A percentile compares a stretch with the other conserved stretches of the same genome.
phyloP scores from a whole-genome alignment of 805 yeast genomes.

The Metschnikowia lochheadii region DNA sequence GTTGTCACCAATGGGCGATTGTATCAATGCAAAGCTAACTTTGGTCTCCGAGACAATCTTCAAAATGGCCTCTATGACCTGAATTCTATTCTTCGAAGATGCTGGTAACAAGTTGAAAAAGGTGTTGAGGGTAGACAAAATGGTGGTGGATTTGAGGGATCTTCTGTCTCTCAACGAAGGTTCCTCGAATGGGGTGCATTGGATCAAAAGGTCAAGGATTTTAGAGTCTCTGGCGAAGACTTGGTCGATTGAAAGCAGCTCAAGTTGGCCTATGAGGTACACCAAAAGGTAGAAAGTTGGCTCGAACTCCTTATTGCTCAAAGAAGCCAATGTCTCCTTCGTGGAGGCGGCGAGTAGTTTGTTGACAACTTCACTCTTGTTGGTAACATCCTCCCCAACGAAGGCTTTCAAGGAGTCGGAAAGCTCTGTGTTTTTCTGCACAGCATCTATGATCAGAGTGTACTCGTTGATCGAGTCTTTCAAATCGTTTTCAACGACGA shows the following conservation, averaged over 20 bases:
- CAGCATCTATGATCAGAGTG: slow-evolving; percentile 34
- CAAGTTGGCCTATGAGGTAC: slow-evolving; percentile 31
- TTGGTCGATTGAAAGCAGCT: slow-evolving; percentile 20
- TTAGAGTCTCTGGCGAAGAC: slow-evolving; percentile 24
- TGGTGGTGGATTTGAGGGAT: slow-evolving; percentile 38
- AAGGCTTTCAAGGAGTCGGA: slow-evolving; percentile 24
- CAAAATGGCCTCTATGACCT: slow-evolving; percentile 31
- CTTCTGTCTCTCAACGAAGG: slow-evolving; percentile 43
- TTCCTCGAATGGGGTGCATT: slow-evolving; percentile 32
- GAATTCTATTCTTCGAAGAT: slow-evolving; percentile 28
- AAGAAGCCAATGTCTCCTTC: slow-evolving; percentile 27
- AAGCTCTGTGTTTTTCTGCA: slow-evolving; percentile 25
- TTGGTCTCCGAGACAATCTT: slow-evolving; percentile 26
- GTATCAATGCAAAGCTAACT: slow-evolving; percentile 31
- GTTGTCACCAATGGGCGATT: slow-evolving; percentile 33
- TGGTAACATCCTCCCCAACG: slow-evolving; percentile 23
- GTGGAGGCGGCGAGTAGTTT: slow-evolving; percentile 27
- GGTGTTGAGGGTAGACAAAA: slow-evolving; percentile 38
- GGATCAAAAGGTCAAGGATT: slow-evolving; percentile 27
- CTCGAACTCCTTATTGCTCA: slow-evolving; percentile 43
- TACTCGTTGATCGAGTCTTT: slow-evolving; percentile 39
- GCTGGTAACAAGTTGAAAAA: slow-evolving; percentile 40
- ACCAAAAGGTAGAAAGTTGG: slow-evolving; percentile 41
- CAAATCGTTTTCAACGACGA: slow-evolving; percentile 41
- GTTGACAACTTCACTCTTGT: slow-evolving; percentile 27